Percentiles rank a stretch among this genome's conserved stretches.
These are phyloP conservation scores for Starmerella khaoyaiensis DNA, from an alignment of 805 yeast species.

Conservation along the genomic window DNA sequence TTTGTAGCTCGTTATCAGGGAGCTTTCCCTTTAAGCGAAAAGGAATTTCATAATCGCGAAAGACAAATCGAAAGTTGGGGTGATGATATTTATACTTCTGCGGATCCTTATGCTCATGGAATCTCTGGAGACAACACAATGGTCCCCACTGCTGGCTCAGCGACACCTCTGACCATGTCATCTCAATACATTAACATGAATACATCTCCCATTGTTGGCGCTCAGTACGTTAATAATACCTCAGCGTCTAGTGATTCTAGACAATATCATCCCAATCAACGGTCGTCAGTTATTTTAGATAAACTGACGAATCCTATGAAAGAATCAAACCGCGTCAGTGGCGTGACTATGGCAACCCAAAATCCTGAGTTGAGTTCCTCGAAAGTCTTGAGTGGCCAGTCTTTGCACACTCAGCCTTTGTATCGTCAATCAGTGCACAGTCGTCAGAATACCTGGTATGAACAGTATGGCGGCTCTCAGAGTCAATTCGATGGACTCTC, in stretches of 20 bases:
- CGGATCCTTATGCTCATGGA: constrained; percentile 7
- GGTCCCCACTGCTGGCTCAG: background rate
- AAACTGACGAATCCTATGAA: constrained; percentile 13
- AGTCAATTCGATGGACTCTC: constrained; percentile 19
- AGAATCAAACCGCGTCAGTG: constrained; percentile 13
- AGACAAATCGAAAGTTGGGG: constrained; percentile 77
- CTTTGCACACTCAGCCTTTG: constrained; percentile 23
- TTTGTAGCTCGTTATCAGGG: constrained; percentile 67
- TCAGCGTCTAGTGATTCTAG: background rate
- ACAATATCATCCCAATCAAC: constrained; percentile 7
- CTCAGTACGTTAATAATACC: background rate
- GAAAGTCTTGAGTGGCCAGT: constrained; percentile 26
- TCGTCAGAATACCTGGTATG: constrained; percentile 5
- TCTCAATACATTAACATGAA: constrained; percentile 1
- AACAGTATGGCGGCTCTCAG: constrained; percentile 11
- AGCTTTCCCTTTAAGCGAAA: constrained; percentile 47
- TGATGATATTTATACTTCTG: constrained; percentile 38
- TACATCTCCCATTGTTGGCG: constrained; percentile 7
- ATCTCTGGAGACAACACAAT: background rate
- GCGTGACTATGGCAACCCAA: constrained; percentile 27
- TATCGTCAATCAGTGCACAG: constrained; percentile 20
- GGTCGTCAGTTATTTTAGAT: constrained; percentile 17
- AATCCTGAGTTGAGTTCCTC: constrained; percentile 25
- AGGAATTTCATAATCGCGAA: constrained; percentile 47
- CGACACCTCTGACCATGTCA: constrained; percentile 8